Base-by-base conservation (phyloP, 176 grass and related monocot species). In the Chloris gayana region DNA sequence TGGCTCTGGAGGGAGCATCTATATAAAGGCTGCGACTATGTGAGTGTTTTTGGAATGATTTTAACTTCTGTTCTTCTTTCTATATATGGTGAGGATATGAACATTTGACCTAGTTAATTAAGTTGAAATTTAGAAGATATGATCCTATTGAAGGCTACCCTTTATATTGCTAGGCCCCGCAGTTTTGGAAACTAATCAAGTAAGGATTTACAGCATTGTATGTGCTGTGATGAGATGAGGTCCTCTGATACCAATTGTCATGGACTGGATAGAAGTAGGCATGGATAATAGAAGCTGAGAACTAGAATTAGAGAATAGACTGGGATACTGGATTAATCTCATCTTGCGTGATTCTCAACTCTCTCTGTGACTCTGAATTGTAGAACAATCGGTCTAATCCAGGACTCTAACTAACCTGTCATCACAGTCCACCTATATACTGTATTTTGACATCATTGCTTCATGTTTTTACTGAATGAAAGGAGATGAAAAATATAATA, bases 1-100 rank as follows among this genome's bases (percentile, higher is more conserved):
- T 47, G 97, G 93, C 21, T 95, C 97, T 41, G 97, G 93, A 5
- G 97, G 97, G 2, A 99, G 97, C 78, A 88, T 99, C 73, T 93
- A 90, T 83, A 79, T 99, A 44, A 82, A 89, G 30, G 91, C 93
- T 19, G 19, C 42, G 0, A 91, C 86, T 65, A 99, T 99, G 97
- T 99, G 67, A 91, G 95, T 87, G 63, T 70, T 75, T 56, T 32
- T 59, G 25, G 50, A 85, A 78, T 85, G 30, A 47, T 47, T 81
- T 76, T 37, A 31, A 37, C 81, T 77, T 27, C 14, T 19, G 15
- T 81, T 54, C 12, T 72, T 85, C 8, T 72, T 81, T 79, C 45
- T 81, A 54, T 67, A 42, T 72, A 45, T 82, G 25, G 29, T 26
- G 34, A 66, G 18, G 44, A 25, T 37, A 58, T 21, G 33, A 33